These are phyloP conservation scores for Macroventuria anomochaeta DNA, from an alignment of 2,329 filamentous ascomycete genomes.

Conservation along the genomic window DNA sequence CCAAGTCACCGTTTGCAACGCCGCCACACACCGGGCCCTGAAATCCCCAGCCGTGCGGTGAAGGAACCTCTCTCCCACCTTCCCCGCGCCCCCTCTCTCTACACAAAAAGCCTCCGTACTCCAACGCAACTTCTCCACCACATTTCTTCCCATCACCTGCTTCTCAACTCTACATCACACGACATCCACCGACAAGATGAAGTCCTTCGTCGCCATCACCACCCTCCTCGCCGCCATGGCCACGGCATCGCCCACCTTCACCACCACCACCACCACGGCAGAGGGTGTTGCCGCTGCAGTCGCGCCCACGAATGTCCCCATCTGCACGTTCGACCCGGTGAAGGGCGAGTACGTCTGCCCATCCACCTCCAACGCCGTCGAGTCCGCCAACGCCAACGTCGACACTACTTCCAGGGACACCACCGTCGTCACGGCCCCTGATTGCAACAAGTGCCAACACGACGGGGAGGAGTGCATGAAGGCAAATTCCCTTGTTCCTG, in stretches of 20 bases:
- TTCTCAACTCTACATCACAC: not conserved
- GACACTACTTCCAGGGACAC: not conserved
- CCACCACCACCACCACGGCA: not conserved
- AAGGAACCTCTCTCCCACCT: not conserved
- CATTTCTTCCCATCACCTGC: not conserved
- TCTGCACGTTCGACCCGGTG: conserved; percentile 5
- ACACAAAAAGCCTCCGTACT: not conserved
- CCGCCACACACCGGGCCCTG: not conserved
- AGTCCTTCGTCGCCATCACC: not conserved
- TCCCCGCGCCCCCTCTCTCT: not conserved
- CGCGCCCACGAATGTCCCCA: not conserved
- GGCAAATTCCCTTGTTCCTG: not conserved
- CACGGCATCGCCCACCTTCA: not conserved
- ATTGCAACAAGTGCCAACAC: conserved; percentile 2
- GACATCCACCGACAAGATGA: not conserved
- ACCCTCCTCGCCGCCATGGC: not conserved
- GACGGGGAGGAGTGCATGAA: conserved; percentile 6
- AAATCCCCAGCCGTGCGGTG: not conserved
- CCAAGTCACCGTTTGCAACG: not conserved
- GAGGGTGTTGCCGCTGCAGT: not conserved
- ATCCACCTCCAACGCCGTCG: not conserved
- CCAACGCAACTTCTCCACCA: not conserved
- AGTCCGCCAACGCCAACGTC: not conserved
- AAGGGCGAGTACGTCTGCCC: conserved; percentile 6
- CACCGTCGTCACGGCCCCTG: not conserved